Evolutionary conservation across 345 rosid species (phyloP).

Genomic region (Capsella bursapastoris): DNA sequence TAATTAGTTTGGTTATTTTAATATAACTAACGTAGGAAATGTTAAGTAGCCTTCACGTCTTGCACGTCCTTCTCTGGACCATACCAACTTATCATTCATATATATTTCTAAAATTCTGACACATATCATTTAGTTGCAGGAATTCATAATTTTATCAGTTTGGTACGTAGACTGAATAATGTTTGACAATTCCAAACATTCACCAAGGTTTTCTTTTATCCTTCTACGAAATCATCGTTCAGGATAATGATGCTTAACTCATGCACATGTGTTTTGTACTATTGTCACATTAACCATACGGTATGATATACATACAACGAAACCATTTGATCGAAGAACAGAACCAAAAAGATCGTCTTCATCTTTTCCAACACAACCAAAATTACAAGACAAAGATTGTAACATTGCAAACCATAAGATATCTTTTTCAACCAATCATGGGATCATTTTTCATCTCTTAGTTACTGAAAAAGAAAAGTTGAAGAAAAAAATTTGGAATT

Average conservation of each 20-base stretch:
- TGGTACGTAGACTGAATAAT: constrained; percentile 1
- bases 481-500: background rate
- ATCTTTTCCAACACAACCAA: constrained; percentile 24
- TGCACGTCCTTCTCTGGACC: constrained; percentile 48
- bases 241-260: background rate
- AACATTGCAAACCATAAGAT: constrained; percentile 17
- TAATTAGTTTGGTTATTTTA: constrained; percentile 3
- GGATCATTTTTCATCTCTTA: constrained; percentile 7
- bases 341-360: background rate
- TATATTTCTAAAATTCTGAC: constrained; percentile 12
- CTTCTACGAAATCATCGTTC: background rate
- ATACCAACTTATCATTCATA: constrained; percentile 25
- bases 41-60: constrained; percentile 54
- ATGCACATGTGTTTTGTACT: background rate
- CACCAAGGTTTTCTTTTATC: background rate
- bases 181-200: background rate
- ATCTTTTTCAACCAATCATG: background rate
- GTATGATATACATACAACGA: background rate
- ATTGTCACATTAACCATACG: background rate
- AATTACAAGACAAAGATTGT: constrained; percentile 32
- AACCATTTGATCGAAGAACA: constrained; percentile 1
- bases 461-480: constrained; percentile 9
- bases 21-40: constrained; percentile 37
- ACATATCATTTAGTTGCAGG: constrained; percentile 21
- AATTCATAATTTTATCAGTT: constrained; percentile 22